These are phyloP conservation scores for Coemansia umbellata DNA, from an alignment of 192 early-diverging fungal genomes.

Conservation along the genomic window DNA sequence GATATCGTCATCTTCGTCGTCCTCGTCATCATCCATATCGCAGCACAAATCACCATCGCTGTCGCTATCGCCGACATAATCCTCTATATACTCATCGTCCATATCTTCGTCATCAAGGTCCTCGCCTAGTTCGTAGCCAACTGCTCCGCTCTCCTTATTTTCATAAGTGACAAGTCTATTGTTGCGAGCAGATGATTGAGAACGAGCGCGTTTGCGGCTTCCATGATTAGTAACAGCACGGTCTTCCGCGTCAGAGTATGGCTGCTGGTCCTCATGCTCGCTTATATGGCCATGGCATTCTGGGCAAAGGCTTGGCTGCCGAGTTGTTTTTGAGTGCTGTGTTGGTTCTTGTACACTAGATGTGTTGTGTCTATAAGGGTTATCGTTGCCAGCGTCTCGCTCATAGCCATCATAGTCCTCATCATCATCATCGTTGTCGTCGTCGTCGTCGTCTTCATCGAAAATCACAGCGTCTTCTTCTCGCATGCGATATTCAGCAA, in stretches of 20 bases:
- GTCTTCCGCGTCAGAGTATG: conserved; percentile 15
- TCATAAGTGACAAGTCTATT: neutral
- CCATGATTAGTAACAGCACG: neutral
- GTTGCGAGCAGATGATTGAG: conserved; percentile 7
- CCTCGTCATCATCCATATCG: conserved; percentile 39
- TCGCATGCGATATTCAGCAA: conserved; percentile 86
- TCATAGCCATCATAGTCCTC: conserved; percentile 48
- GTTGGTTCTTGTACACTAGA: conserved; percentile 12
- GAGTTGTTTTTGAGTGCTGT: neutral
- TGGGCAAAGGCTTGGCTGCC: conserved; percentile 25
- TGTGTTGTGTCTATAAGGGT: conserved; percentile 46
- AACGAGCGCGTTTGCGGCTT: conserved; percentile 24
- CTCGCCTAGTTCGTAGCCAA: conserved; percentile 2
- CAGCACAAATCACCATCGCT: conserved; percentile 14
- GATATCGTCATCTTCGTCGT: conserved; percentile 55
- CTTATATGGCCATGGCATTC: conserved; percentile 47
- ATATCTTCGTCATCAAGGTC: conserved; percentile 2
- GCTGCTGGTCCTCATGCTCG: conserved; percentile 23
- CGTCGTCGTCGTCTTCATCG: conserved; percentile 47
- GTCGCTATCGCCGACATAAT: conserved; percentile 9
- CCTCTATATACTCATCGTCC: conserved; percentile 11
- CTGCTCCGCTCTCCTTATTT: conserved; percentile 8
- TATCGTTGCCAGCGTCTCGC: conserved; percentile 37
- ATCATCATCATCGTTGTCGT: conserved; percentile 47
- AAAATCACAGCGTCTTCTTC: conserved; percentile 59